Base-by-base conservation (phyloP, 1,139 yeast species). In the Protomyces macrosporus region DNA sequence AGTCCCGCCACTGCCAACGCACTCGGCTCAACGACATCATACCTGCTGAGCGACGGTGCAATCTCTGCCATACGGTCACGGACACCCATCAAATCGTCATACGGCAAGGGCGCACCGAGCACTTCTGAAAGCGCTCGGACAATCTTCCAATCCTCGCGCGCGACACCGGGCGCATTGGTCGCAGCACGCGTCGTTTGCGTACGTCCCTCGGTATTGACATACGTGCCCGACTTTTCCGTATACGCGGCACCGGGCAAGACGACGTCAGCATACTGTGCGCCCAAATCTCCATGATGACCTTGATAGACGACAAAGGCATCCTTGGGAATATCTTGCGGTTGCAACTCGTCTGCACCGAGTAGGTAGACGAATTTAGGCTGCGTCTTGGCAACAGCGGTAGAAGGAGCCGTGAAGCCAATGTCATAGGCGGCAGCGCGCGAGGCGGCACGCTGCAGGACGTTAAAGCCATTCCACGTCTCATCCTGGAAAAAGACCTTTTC, bases 111-210 rank as follows among this genome's bases (percentile, higher is more conserved):
- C 51, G 82, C 82, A 63, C 84, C 85, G 71, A 89, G 79, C 74
- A 87, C 88, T 76, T 89, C 96, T 61, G 89, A 84, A 66, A 88
- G 81, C 7, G 96, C 96, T 76, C 95, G 84, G 71, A 89, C 76
- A 69, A 89, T 86, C 79, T 87, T 86, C 96, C 96, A 89, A 77
- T 89, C 96, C 76, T 89, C 96, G 75, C 96, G 86, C 53, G 96
- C 95, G 63, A 84, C 88, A 50, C 95, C 96, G 62, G 96, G 96
- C n/a, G 95, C 86, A 68, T 87, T 88, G 33, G 90, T 86, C 50
- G 96, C 95, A 58, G 96, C 96, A 71, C 95, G 83, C 3, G 96
- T 87, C 66, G 81, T 77, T 79, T 89, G 96, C 10, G 90, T 84
- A 75, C 96, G 85, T 70, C 96, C 96, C 77, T 89, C 96, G 55